Percentiles rank a stretch among this genome's conserved stretches.
These are phyloP conservation scores for Plantago ovata DNA, from an alignment of 257 asterid genomes.

Conservation along the genomic window DNA sequence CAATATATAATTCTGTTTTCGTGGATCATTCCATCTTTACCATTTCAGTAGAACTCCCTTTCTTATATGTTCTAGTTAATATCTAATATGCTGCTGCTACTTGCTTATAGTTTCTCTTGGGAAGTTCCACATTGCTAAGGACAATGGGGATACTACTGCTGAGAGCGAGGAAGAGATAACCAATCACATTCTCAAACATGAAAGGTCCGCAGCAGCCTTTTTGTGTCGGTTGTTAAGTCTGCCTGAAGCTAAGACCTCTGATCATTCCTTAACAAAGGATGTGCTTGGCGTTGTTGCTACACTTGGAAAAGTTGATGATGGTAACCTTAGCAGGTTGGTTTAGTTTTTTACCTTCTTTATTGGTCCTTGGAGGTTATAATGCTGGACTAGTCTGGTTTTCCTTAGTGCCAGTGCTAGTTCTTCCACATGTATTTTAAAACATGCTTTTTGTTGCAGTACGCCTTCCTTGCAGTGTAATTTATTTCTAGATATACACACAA, in stretches of 20 bases:
- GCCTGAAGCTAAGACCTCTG: slow-evolving; percentile 40
- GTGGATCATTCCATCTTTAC: slow-evolving; percentile 3
- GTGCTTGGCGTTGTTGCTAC: slow-evolving; percentile 73
- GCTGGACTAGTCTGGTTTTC: neutral
- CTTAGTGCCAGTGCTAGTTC: no score
- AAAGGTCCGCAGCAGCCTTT: slow-evolving; percentile 67
- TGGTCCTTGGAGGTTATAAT: slow-evolving; percentile 13
- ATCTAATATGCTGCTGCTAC: slow-evolving; percentile 6
- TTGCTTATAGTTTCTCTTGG: slow-evolving; percentile 53
- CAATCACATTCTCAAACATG: slow-evolving; percentile 40
- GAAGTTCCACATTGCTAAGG: slow-evolving; percentile 34
- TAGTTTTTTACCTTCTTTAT: slow-evolving; percentile 20
- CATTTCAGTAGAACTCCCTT: no score
- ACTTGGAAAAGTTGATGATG: slow-evolving; percentile 67
- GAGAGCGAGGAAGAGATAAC: slow-evolving; percentile 42
- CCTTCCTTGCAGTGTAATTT: no score
- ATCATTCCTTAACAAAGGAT: slow-evolving; percentile 42
- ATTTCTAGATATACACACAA: no score
- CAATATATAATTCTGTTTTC: slow-evolving; percentile 12
- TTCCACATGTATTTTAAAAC: no score
- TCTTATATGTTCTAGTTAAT: slow-evolving; percentile 6
- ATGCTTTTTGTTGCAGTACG: no score
- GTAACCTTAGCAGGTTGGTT: slow-evolving; percentile 71
- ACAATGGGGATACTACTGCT: slow-evolving; percentile 25
- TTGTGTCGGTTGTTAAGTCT: slow-evolving; percentile 37